phyloP scores from a whole-genome alignment of 2,329 filamentous ascomycete species.

The Moelleriella libera region DNA sequence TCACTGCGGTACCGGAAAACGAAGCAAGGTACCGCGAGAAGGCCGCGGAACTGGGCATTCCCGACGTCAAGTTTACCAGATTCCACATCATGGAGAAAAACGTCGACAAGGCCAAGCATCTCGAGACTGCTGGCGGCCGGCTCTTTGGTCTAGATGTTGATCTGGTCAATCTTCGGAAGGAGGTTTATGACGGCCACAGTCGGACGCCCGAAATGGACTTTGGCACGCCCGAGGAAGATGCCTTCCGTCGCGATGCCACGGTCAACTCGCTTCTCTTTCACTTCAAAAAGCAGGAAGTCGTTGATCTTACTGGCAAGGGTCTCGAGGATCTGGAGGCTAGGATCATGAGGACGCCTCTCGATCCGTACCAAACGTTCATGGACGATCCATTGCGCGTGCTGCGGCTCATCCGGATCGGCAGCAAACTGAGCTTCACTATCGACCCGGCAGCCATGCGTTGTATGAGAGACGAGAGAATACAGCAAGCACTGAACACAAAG shows the following conservation, averaged over 20 bases:
- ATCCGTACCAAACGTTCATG: constrained; percentile 6
- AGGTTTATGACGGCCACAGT: constrained; percentile 6
- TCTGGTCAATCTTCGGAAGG: constrained; percentile 8
- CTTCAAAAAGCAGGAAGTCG: constrained; percentile 5
- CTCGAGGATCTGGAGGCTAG: constrained; percentile 4
- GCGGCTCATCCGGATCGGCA: constrained; percentile 5
- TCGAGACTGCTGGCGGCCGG: constrained; percentile 6
- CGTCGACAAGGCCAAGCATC: constrained; percentile 5
- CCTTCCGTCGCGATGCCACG: constrained; percentile 7
- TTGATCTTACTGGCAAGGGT: constrained; percentile 6
- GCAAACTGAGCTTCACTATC: constrained; percentile 5
- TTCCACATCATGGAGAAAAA: constrained; percentile 6
- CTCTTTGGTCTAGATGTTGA: constrained; percentile 8
- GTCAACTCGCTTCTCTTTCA: constrained; percentile 7
- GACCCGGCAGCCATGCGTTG: not conserved
- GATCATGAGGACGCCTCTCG: constrained; percentile 7
- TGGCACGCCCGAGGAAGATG: constrained; percentile 7
- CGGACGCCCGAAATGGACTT: constrained; percentile 8
- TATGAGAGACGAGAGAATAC: constrained; percentile 4
- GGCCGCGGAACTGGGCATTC: constrained; percentile 2
- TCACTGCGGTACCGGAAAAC: constrained; percentile 1
- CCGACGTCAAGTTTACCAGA: constrained; percentile 1
- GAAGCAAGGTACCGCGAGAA: constrained; percentile 1
- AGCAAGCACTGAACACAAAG: constrained; percentile 4
- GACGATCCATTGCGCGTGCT: constrained; percentile 8